Percentiles rank a stretch among this genome's conserved stretches.
These are phyloP conservation scores for Penicillium sp. DNA, from an alignment of 2,329 filamentous ascomycete genomes.

Conservation along the genomic window DNA sequence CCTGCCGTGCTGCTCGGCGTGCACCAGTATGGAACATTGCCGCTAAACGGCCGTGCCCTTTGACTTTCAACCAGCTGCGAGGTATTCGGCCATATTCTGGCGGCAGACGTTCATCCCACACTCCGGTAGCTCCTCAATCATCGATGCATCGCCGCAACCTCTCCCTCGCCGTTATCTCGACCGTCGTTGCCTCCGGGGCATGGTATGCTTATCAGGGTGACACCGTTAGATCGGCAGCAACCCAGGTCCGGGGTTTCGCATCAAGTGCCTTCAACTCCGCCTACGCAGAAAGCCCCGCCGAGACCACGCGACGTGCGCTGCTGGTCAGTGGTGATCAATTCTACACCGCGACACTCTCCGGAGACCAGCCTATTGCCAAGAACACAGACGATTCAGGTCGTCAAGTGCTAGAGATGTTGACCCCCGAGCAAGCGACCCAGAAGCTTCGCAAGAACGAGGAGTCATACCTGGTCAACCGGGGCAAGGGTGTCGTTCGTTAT, in stretches of 20 bases:
- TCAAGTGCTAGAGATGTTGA: slow-evolving; percentile 92
- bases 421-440: slow-evolving; percentile 85
- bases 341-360: slow-evolving; percentile 80
- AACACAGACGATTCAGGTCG: slow-evolving; percentile 78
- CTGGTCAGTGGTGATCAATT: slow-evolving; percentile 89
- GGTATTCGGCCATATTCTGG: slow-evolving; percentile 35
- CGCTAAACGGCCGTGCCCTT: slow-evolving; percentile 35
- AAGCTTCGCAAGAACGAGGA: slow-evolving; percentile 87
- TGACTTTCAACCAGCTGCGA: slow-evolving; percentile 41
- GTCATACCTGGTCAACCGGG: slow-evolving; percentile 85
- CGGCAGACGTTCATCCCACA: slow-evolving; percentile 35
- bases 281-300: slow-evolving; percentile 44
- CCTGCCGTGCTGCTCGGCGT: slow-evolving; percentile 49
- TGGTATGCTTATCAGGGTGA: slow-evolving; percentile 50
- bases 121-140: slow-evolving; percentile 40
- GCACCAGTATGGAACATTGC: slow-evolving; percentile 45
- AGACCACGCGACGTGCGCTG: slow-evolving; percentile 65
- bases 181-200: slow-evolving; percentile 48
- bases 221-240: slow-evolving; percentile 26
- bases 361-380: slow-evolving; percentile 84
- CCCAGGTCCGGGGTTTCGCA: slow-evolving; percentile 24
- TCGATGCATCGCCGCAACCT: slow-evolving; percentile 52
- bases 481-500: slow-evolving; percentile 88
- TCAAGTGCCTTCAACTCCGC: slow-evolving; percentile 25
- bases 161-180: slow-evolving; percentile 48